Evolutionary conservation across 371 early-diverging fungal species (phyloP), one percentile per base, ranked within the genome.

Genomic region (Mucor racemosus): DNA sequence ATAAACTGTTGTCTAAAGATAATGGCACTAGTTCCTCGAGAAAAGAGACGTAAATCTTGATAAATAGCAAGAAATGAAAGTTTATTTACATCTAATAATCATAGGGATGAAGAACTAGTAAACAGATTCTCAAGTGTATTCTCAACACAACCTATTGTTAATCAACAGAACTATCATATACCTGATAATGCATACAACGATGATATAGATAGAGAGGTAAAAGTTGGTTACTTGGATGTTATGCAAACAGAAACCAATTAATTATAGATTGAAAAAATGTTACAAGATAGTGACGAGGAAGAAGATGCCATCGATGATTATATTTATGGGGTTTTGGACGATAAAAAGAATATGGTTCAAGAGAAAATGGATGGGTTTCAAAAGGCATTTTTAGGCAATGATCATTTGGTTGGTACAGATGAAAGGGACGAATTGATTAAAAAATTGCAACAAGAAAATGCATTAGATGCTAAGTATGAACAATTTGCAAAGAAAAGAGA

Each of bases 391-490:
- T 36, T 77, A 15, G 76, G 76, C 26, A 34, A 57, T 17, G 66
- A 65, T 5, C 71, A 71, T n/a, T 42, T 50, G 35, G 66, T 58
- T 10, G 50, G 60, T 33, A 73, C 68, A 7, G 75, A 77, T 33
- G 84, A 86, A 15, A 75, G 70, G 3, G 58, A 76, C 4, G 67
- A 41, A 21, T 54, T 88, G 58, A 66, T 85, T 31, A 60, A 63
- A 17, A 81, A 75, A 58, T 53, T 77, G 0, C 68, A 75, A 34
- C 82, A 78, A 44, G 78, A 82, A 60, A 67, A 73, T 1, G 72
- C 72, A 4, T 58, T 88, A 14, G 86, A 88, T 53, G 54, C 53
- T 7, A 79, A 81, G 62, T 85, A 86, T 35, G 67, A 71, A 3
- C 62, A 66, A 6, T 61, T 79, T 55, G 62, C 73, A 35, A 71